These are phyloP conservation scores for Phyllosticta ampelicida DNA, from an alignment of 2,329 filamentous ascomycete species.

Conservation along the genomic window DNA sequence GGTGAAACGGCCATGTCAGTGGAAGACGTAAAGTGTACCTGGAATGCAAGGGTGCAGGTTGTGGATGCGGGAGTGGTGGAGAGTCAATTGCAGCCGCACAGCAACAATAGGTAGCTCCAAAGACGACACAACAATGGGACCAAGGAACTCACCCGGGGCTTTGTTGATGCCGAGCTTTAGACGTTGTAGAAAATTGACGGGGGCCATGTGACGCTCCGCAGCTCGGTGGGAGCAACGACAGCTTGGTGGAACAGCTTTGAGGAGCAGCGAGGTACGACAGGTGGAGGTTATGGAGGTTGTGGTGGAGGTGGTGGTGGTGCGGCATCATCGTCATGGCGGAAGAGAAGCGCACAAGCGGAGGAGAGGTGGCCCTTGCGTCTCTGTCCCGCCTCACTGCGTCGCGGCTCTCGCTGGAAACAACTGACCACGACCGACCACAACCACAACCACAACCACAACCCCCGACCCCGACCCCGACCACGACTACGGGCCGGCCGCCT, in stretches of 20 bases:
- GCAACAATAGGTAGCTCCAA: background rate
- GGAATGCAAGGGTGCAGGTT: conserved; percentile 15
- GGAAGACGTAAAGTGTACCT: conserved; percentile 12
- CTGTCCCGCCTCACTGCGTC: conserved; percentile 1
- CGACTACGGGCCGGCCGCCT: background rate
- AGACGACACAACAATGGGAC: background rate
- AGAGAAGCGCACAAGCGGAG: background rate
- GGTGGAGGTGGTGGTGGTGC: background rate
- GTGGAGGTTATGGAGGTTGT: background rate
- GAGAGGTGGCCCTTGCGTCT: background rate
- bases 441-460: background rate
- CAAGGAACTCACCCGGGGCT: background rate
- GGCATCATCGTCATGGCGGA: background rate
- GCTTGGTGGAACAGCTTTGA: no score
- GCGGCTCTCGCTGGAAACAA: background rate
- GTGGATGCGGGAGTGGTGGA: conserved; percentile 13
- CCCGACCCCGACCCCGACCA: no score
- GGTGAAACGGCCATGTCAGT: conserved; percentile 19
- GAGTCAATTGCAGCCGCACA: background rate
- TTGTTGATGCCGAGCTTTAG: conserved; percentile 23
- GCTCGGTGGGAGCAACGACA: background rate
- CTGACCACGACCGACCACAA: no score
- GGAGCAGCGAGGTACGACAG: background rate
- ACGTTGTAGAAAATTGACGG: conserved; percentile 22
- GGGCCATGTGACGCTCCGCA: conserved; percentile 21